phyloP scores from a whole-genome alignment of 202 grass and related monocot genomes.

The Schoenoplectus triqueter region DNA sequence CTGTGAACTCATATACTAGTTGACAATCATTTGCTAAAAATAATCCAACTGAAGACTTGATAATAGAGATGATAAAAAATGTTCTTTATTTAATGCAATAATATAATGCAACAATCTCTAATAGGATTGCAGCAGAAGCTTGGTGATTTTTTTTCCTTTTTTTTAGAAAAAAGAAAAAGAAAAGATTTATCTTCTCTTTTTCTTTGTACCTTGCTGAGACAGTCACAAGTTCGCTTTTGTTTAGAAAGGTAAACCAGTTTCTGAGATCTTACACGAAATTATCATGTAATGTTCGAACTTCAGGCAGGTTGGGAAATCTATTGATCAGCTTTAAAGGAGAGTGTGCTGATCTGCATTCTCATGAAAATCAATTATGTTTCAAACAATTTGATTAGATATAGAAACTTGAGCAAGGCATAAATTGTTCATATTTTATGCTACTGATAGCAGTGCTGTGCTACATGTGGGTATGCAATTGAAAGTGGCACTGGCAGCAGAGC shows the following conservation, averaged over 20 bases:
- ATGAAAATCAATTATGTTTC: constrained; percentile 3
- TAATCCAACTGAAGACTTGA: constrained; percentile 13
- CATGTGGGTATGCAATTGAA: constrained; percentile 5
- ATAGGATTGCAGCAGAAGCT: background rate
- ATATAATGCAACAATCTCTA: background rate
- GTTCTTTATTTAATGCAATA: background rate
- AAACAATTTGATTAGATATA: constrained; percentile 27
- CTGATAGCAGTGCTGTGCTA: background rate
- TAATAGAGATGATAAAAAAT: background rate
- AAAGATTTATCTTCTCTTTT: background rate
- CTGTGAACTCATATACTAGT: background rate
- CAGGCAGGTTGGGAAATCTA: constrained; percentile 59
- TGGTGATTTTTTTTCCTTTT: background rate
- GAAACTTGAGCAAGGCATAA: constrained; percentile 9
- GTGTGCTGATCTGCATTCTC: constrained; percentile 52
- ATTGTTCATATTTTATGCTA: background rate
- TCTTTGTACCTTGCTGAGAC: background rate
- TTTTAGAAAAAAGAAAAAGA: background rate
- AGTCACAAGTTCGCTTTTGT: background rate
- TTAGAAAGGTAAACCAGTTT: background rate
- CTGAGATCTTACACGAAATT: constrained; percentile 81
- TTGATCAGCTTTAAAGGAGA: constrained; percentile 67
- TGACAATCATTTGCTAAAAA: background rate
- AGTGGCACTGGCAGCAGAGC: background rate
- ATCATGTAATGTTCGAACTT: constrained; percentile 86